Percentiles rank a stretch among this genome's conserved stretches.
phyloP scores from a whole-genome alignment of 495 filamentous ascomycete species.

The Annulohypoxylon moriforme region DNA sequence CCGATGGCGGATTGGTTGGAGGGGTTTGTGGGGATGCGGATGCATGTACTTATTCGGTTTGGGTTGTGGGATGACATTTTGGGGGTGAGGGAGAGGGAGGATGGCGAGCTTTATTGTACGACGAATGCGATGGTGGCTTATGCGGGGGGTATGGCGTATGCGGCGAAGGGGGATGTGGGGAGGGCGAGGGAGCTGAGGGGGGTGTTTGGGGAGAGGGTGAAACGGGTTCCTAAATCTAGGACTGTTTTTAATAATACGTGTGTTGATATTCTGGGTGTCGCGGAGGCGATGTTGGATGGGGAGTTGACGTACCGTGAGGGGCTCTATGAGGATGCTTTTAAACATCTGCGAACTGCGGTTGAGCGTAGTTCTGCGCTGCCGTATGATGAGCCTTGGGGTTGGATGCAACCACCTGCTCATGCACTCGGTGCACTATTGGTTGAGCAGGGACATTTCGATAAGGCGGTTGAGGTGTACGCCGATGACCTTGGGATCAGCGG shows the following conservation, averaged over 20 bases:
- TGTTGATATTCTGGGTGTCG: conserved; percentile 68
- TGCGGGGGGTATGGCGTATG: conserved; percentile 70
- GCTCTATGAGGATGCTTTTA: conserved; percentile 66
- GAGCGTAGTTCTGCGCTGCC: conserved; percentile 65
- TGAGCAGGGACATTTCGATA: conserved; percentile 67
- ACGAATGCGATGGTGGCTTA: conserved; percentile 75
- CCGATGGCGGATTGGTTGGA: conserved; percentile 82
- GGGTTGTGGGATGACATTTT: conserved; percentile 72
- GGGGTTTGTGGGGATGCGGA: conserved; percentile 68
- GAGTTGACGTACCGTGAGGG: conserved; percentile 73
- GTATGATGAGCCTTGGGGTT: conserved; percentile 77
- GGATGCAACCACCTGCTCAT: conserved; percentile 76
- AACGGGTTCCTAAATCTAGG: conserved; percentile 62
- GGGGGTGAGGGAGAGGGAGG: conserved; percentile 58
- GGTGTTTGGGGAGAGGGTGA: conserved; percentile 60
- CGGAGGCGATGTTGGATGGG: conserved; percentile 72
- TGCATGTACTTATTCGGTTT: conserved; percentile 74
- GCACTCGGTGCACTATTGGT: conserved; percentile 71
- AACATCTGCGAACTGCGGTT: conserved; percentile 64
- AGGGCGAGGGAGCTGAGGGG: conserved; percentile 60
- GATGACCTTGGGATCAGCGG: conserved; percentile 71
- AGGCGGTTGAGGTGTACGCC: conserved; percentile 66
- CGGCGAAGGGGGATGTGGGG: conserved; percentile 61
- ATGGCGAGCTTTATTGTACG: conserved; percentile 67
- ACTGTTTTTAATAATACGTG: conserved; percentile 75